Evolutionary conservation across 345 rosid species (phyloP), one percentile per base, ranked within the genome.

Genomic region (Eucalyptus marginata): DNA sequence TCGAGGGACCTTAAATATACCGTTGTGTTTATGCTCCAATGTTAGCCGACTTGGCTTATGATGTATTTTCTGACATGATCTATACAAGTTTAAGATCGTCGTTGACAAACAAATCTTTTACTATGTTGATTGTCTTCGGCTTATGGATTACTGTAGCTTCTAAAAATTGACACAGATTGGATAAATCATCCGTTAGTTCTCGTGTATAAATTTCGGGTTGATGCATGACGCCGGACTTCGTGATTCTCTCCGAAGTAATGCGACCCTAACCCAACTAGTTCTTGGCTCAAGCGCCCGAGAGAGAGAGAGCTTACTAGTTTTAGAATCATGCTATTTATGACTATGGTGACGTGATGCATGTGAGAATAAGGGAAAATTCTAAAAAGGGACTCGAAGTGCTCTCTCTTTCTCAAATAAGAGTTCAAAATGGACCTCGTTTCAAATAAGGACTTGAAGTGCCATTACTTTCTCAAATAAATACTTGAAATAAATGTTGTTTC

Each of bases 341-440:
- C 43, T 16, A 1, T 16, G 43, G 80, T 68, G 80, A 68, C 4
- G 10, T 2, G 80, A 31, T 68, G 12, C 22, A 8, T 68, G 80
- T 52, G 43, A 33, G 18, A 33, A 10, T n/a, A n/a, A 0, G 24
- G 56, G 1, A 52, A 52, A 18, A 52, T 52, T 52, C 1, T 2
- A 18, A 52, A 18, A 7, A 7, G 10, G 2, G 56, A 52, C 10
- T 18, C 1, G 10, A 52, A 18, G 4, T 18, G 1, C 4, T 52
- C 1, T 52, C 1, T 52, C 18, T 51, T 52, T 52, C 8, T 52
- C 1, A 18, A 52, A 52, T 18, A 52, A 52, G 0, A 0, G 2
- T 52, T 52, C 1, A 0, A 52, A 18, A 9, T 18, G 10, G 0
- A 52, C 0, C 0, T 52, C 56, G 2, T 52, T 52, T 52, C 0